Base-by-base conservation (phyloP, 2,329 filamentous ascomycete genomes). In the Atkinsonella hypoxylon region DNA sequence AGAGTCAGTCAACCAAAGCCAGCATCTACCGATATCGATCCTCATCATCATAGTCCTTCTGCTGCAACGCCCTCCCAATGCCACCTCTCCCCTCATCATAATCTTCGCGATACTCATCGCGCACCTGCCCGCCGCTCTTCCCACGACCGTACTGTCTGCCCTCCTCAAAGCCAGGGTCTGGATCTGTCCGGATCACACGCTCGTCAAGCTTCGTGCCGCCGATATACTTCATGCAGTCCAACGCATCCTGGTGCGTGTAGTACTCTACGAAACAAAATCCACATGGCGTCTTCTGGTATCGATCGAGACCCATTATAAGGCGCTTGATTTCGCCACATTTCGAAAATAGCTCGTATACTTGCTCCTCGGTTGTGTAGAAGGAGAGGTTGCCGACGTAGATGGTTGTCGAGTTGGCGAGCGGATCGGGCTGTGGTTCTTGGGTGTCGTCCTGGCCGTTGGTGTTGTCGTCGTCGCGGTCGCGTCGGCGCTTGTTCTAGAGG, bases 251-350 rank as follows among this genome's bases (percentile, higher is more conserved):
- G 67, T 97, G 93, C 31, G 85, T 96, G 74, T 96, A 97, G 73
- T 98, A 98, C 71, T 98, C 93, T 62, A 98, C 93, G 64, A 98
- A 98, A 76, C 93, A 98, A 76, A 98, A 98, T 40, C 93, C 93
- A 69, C 93, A 98, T 1, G 93, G 93, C 0, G 93, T 98, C 74
- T 98, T 98, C 69, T 86, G 87, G 75, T 93, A 95, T 52, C 93
- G 85, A 67, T 98, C 93, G 48, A 98, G 81, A 47, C 93, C 93
- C 93, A 98, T 98, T 57, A 98, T 82, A 45, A 98, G 81, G 30
- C 93, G 87, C 72, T 98, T 98, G 71, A 98, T 95, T 73, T 97
- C 93, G 62, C 93, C 93, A 69, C 89, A 91, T 76, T 95, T 95
- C 53, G 85, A 83, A 68, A 96, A 96, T 45, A 96, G 81, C 70